Conservation (phyloP, 169 alveolate genomes). For the Cytauxzoon felis region DNA sequence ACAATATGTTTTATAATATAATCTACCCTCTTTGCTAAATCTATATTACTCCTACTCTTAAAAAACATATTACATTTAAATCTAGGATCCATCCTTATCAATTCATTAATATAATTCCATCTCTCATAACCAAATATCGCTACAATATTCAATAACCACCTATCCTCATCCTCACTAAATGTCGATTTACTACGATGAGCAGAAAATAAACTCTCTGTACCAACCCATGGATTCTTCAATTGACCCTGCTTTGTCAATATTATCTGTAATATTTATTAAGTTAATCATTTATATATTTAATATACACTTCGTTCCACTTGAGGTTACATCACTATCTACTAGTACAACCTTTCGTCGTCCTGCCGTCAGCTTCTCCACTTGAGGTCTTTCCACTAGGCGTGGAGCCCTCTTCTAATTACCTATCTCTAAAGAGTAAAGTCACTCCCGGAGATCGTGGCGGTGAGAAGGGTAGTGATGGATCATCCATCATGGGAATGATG, state of each 20-base stretch:
- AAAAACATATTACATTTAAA: conserved; percentile 72
- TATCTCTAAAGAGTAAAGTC: too few species aligned
- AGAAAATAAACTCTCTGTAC: conserved; percentile 56
- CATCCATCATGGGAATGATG: too few species aligned
- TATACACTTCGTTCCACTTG: not conserved
- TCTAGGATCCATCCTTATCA: conserved; percentile 63
- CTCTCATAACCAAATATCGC: conserved; percentile 71
- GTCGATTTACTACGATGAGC: conserved; percentile 66
- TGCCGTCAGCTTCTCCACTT: too few species aligned
- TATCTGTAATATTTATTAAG: conserved; percentile 12
- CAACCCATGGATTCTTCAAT: conserved; percentile 66
- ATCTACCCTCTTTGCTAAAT: conserved; percentile 74
- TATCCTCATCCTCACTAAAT: conserved; percentile 75
- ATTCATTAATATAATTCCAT: conserved; percentile 71
- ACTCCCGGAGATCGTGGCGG: too few species aligned
- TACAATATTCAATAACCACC: conserved; percentile 70
- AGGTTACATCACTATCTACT: too few species aligned
- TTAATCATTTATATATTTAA: not conserved
- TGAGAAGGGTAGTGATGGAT: too few species aligned
- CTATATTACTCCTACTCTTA: conserved; percentile 67
- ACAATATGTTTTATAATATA: conserved; percentile 69
- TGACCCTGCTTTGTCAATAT: conserved; percentile 49
- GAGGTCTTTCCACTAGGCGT: too few species aligned
- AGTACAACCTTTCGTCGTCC: not conserved
- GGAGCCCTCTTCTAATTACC: too few species aligned